Base-by-base conservation (phyloP, 2,329 filamentous ascomycete genomes). In the Pyrenophora teres region DNA sequence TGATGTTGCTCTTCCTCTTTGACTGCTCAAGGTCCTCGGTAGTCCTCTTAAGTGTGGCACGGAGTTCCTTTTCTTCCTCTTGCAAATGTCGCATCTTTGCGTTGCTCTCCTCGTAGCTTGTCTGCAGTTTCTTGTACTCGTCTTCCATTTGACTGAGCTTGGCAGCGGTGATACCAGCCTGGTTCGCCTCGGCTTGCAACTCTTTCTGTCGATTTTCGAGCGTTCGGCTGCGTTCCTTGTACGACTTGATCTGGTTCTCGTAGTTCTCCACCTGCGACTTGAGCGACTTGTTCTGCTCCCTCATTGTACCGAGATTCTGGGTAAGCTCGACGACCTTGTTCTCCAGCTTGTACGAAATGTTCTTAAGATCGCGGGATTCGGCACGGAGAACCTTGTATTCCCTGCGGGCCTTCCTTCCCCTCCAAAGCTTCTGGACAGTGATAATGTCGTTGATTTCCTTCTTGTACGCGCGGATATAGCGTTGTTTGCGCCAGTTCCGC, bases 261-360 rank as follows among this genome's bases (percentile, higher is more conserved):
- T 97, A 97, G 74, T 90, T 97, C 76, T 97, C 91, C 41, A 99
- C 88, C 75, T 97, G 92, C 31, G 84, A 87, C 64, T 89, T 81
- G 56, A 99, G 82, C 52, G 84, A 84, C 81, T 96, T 97, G 83
- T 99, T 99, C 77, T 96, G 90, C 57, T 87, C 85, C 80, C 96
- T 96, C 83, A 96, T 88, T 8, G 91, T 87, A 61, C 94, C 92
- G 65, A 99, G 78, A 42, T 88, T 90, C 75, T 99, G 94, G 1
- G 94, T 99, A 68, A 99, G 83, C 78, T 99, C 94, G 57, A 99
- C 91, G 57, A 99, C 94, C 85, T 99, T 99, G 83, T 99, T 97
- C 76, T 99, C 94, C 66, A 99, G 81, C 81, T 96, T 97, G 82
- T 99, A 99, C 2, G 94, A 97, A 64, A 99, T 99, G 76, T 97